Percentiles rank a stretch among this genome's conserved stretches.
Conservation (phyloP, 768 basidiomycete species). For the Scleroderma bovista region DNA sequence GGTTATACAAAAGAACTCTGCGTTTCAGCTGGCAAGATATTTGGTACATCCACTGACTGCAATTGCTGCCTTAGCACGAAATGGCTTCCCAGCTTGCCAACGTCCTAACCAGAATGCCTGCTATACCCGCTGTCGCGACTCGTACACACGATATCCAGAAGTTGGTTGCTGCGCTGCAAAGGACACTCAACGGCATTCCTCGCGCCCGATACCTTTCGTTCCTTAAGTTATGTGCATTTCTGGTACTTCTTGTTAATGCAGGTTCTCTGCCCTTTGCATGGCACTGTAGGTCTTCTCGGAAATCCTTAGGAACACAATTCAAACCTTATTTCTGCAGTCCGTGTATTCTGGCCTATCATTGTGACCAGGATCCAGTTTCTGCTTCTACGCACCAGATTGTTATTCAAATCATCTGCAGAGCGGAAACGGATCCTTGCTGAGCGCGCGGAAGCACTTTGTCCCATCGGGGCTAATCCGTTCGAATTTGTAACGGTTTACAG, state of each 20-base stretch:
- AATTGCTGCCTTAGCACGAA: not conserved
- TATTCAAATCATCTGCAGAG: slow-evolving; percentile 32
- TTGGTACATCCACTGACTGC: not conserved
- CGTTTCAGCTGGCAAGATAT: too few species aligned
- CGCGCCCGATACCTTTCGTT: slow-evolving; percentile 5
- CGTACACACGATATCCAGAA: not conserved
- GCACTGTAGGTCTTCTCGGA: slow-evolving; percentile 49
- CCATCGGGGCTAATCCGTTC: slow-evolving; percentile 56
- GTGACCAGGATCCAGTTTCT: slow-evolving; percentile 28
- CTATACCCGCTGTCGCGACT: not conserved
- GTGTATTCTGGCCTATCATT: slow-evolving; percentile 48
- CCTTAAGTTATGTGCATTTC: slow-evolving; percentile 13
- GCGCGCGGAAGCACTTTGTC: slow-evolving; percentile 46
- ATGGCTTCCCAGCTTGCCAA: not conserved
- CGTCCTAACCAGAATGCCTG: slow-evolving; percentile 12
- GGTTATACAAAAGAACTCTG: too few species aligned
- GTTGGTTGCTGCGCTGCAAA: slow-evolving; percentile 3
- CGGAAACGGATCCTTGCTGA: slow-evolving; percentile 31
- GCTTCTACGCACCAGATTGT: slow-evolving; percentile 29
- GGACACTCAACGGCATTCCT: slow-evolving; percentile 3
- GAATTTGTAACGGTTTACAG: slow-evolving; percentile 35
- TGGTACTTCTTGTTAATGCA: slow-evolving; percentile 52
- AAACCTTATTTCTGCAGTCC: slow-evolving; percentile 31
- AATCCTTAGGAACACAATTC: not conserved
- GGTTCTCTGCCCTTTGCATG: slow-evolving; percentile 62